Evolutionary conservation across 164 flowering plant species (phyloP).

Genomic region (Kalanchoe fedtschenkoi): DNA sequence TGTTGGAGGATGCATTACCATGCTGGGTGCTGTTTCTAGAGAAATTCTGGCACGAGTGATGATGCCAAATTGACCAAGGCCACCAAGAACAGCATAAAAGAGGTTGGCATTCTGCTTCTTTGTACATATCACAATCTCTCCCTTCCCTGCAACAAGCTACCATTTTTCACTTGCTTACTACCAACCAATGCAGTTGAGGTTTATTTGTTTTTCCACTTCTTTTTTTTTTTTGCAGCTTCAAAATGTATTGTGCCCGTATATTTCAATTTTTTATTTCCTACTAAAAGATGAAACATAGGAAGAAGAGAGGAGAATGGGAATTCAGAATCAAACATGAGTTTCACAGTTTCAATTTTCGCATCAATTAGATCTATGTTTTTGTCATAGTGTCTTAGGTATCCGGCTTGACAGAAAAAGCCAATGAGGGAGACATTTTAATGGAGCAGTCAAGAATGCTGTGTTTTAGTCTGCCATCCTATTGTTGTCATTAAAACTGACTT

Average conservation of each 20-base stretch:
- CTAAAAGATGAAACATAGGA: no score
- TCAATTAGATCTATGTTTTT: no score
- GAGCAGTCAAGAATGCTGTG: not conserved
- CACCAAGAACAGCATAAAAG: conserved; percentile 73
- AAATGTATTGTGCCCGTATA: no score
- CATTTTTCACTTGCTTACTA: not conserved
- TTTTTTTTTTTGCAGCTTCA: not conserved
- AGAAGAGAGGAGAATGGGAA: no score
- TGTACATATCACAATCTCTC: conserved; percentile 69
- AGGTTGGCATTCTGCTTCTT: conserved; percentile 56
- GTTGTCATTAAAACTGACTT: not conserved
- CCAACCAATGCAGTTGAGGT: no score
- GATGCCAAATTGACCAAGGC: conserved; percentile 92
- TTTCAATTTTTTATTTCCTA: no score
- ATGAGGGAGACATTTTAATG: not conserved
- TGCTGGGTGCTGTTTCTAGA: conserved; percentile 67
- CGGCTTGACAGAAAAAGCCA: not conserved
- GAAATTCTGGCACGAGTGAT: conserved; percentile 76
- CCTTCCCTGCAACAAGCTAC: conserved; percentile 62
- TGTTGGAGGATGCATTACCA: conserved; percentile 26
- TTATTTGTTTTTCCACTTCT: not conserved
- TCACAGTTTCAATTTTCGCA: no score
- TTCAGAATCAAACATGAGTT: no score
- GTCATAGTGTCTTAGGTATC: no score
- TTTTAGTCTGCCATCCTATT: not conserved